Base-by-base conservation (phyloP, 2,329 filamentous ascomycete genomes). In the Sporothrix pallida region DNA sequence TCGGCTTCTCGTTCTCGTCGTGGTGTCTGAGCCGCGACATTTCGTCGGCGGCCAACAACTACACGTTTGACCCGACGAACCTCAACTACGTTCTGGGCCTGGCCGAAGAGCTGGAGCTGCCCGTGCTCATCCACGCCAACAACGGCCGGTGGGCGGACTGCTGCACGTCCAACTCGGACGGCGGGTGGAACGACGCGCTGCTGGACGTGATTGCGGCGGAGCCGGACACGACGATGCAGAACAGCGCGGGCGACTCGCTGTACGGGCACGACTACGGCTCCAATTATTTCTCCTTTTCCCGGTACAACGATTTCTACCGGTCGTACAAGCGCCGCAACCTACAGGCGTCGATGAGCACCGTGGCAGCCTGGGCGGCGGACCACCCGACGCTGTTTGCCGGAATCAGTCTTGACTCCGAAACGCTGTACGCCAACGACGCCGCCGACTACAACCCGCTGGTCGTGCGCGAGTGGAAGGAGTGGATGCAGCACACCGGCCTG, bases 71-170 rank as follows among this genome's bases (percentile, higher is more conserved):
- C 42, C 42, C 62, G n/a, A 67, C 62, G 10, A 67, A 67, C 62
- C 62, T 67, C 42, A 26, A 67, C 42, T 67, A 67, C 12, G 62
- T 67, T 0, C n/a, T 67, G n/a, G 42, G 42, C 8, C n/a, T 67
- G 42, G 62, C 62, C 37, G 44, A 13, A 3, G 62, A 67, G 10
- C 62, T 67, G 2, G 10, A 13, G 2, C 62, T 67, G 62, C 62
- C 62, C 10, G 17, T 67, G n/a, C 42, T 67, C 1, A 44, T 67
- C n/a, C 62, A 67, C 20, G 62, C 62, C 62, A 67, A 67, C 62
- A 67, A 67, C 62, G 62, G 62, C 62, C 62, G 62, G 42, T 67
- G 62, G 62, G 62, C 62, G 10, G 62, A 67, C 62, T 67, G 62
- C 62, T 67, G 62, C 62, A 67, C 62, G 42, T 23, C 17, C 62